These are phyloP conservation scores for Microstegium vimineum DNA, from an alignment of 176 grass and related monocot genomes.

Conservation along the genomic window DNA sequence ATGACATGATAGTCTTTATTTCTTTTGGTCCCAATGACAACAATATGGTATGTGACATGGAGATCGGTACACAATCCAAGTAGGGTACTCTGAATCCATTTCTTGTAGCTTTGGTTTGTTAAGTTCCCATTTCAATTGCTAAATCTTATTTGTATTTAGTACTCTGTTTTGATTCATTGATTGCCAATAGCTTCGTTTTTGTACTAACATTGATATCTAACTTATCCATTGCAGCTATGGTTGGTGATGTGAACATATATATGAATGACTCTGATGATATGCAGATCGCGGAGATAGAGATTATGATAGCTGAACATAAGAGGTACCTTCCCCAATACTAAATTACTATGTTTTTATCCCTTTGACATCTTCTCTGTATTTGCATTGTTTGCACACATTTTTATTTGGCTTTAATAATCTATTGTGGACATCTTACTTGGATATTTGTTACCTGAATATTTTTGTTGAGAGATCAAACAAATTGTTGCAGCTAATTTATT, in stretches of 20 bases:
- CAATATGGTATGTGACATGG: neutral
- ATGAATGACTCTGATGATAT: slow-evolving; percentile 88
- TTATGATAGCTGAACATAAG: slow-evolving; percentile 85
- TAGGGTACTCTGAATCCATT: neutral
- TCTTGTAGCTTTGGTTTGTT: neutral
- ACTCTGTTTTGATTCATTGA: neutral
- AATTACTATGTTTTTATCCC: neutral
- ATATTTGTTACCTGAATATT: neutral
- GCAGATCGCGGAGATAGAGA: slow-evolving; percentile 72
- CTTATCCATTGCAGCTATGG: slow-evolving; percentile 59
- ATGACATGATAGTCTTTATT: neutral
- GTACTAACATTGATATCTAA: neutral
- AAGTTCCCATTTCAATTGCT: neutral
- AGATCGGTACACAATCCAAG: neutral
- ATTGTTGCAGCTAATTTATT: neutral
- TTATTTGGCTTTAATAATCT: neutral
- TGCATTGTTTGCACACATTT: neutral
- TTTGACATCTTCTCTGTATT: neutral
- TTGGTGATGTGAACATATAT: slow-evolving; percentile 96
- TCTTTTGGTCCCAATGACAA: neutral
- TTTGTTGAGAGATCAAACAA: neutral
- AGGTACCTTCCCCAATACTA: slow-evolving; percentile 34
- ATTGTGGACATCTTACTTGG: neutral
- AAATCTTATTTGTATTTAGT: neutral
- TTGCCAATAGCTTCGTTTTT: neutral